Conservation (phyloP, 495 filamentous ascomycete species). For the Penicillium lividum region DNA sequence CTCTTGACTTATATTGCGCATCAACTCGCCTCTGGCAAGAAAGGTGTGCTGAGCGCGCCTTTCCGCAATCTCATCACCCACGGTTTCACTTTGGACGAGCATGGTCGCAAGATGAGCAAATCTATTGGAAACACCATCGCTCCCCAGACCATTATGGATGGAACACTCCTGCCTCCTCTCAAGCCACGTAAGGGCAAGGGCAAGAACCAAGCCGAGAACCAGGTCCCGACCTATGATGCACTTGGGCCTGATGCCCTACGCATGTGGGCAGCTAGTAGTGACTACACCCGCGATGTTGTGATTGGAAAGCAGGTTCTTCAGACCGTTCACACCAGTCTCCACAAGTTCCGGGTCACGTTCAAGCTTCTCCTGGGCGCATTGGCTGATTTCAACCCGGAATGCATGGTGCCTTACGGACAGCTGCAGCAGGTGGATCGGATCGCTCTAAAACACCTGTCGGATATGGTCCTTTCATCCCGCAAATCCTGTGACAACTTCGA, state of each 20-base stretch:
- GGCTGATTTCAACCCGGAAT: constrained; percentile 53
- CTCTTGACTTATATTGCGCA: constrained; percentile 80
- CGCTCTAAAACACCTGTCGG: constrained; percentile 70
- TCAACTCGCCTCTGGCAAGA: constrained; percentile 47
- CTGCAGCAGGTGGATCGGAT: constrained; percentile 65
- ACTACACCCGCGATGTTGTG: constrained; percentile 85
- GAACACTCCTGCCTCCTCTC: constrained; percentile 63
- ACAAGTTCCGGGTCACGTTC: constrained; percentile 84
- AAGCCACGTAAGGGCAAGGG: constrained; percentile 56
- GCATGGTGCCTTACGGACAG: constrained; percentile 41
- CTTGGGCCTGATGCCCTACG: constrained; percentile 84
- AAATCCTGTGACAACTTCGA: constrained; percentile 68
- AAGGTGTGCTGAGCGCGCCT: constrained; percentile 53
- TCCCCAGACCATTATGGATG: constrained; percentile 81
- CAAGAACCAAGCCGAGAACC: constrained; percentile 49
- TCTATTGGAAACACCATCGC: constrained; percentile 88
- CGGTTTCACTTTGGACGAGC: constrained; percentile 86
- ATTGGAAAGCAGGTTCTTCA: constrained; percentile 75
- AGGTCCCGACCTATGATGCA: constrained; percentile 52
- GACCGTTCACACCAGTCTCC: constrained; percentile 68
- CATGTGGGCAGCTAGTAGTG: constrained; percentile 86
- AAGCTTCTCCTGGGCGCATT: constrained; percentile 86
- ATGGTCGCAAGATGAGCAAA: constrained; percentile 98
- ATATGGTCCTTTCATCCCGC: constrained; percentile 59
- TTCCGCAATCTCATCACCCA: constrained; percentile 90